These are phyloP conservation scores for Berberis vulgaris DNA, from an alignment of 164 flowering plant species.

Conservation along the genomic window DNA sequence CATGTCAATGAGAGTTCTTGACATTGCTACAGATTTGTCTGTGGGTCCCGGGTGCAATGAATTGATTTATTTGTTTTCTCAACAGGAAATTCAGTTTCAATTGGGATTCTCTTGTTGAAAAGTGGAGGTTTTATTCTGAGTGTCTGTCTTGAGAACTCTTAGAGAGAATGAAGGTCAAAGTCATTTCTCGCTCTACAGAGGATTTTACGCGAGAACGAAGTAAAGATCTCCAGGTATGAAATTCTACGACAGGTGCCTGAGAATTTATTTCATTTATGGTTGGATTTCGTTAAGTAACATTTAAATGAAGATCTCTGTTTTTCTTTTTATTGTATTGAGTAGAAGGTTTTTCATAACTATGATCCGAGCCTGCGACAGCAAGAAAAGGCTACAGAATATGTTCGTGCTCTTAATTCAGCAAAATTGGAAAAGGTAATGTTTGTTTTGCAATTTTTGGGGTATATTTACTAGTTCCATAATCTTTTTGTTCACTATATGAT, in stretches of 20 bases:
- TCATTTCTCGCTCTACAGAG: conserved; percentile 69
- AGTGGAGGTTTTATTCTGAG: no score
- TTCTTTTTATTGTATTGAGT: not conserved
- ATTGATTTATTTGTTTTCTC: no score
- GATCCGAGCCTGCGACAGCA: conserved; percentile 73
- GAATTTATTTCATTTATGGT: not conserved
- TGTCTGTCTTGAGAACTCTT: not conserved
- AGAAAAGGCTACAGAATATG: conserved; percentile 84
- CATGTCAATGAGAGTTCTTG: no score
- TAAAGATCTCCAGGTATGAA: conserved; percentile 79
- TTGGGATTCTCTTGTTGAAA: no score
- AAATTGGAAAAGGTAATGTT: conserved; percentile 75
- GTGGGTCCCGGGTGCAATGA: no score
- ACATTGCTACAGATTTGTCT: no score
- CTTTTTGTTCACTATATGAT: no score
- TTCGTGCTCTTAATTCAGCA: conserved; percentile 83
- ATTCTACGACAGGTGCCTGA: not conserved
- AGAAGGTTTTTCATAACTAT: conserved; percentile 80
- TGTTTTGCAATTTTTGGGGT: not conserved
- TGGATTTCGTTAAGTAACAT: no score
- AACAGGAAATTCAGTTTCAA: no score
- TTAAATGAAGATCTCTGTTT: no score
- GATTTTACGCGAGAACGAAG: conserved; percentile 94
- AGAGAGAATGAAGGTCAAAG: conserved; percentile 60
- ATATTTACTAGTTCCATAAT: not conserved